Evolutionary conservation across 1,284 basidiomycete genomes (phyloP).

Genomic region (Malassezia equina): DNA sequence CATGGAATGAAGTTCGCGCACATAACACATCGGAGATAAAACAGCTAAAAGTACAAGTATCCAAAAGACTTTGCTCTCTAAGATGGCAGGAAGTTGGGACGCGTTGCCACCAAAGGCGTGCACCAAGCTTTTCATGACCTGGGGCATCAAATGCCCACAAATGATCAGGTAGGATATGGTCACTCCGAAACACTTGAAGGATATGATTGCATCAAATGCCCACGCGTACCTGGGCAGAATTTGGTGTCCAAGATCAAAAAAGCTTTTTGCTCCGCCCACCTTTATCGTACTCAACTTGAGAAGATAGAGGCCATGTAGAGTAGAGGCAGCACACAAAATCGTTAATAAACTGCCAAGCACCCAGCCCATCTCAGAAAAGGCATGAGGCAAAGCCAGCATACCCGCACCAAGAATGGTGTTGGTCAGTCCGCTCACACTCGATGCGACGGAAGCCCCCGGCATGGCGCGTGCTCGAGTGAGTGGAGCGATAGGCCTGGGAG

Average conservation of each 20-base stretch:
- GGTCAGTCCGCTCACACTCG: slow-evolving; percentile 44
- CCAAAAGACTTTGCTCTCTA: slow-evolving; percentile 50
- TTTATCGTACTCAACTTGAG: slow-evolving; percentile 72
- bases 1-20: slow-evolving; percentile 61
- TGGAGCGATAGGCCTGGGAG: neutral
- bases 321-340: slow-evolving; percentile 68
- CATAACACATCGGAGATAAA: slow-evolving; percentile 70
- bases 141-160: slow-evolving; percentile 63
- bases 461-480: neutral
- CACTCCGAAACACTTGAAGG: slow-evolving; percentile 65
- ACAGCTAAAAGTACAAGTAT: slow-evolving; percentile 68
- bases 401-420: slow-evolving; percentile 47
- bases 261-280: slow-evolving; percentile 49
- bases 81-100: slow-evolving; percentile 26
- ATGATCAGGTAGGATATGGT: slow-evolving; percentile 64
- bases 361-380: slow-evolving; percentile 49
- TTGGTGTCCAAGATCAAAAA: slow-evolving; percentile 32
- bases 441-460: slow-evolving; percentile 16
- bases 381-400: slow-evolving; percentile 48
- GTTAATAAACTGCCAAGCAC: slow-evolving; percentile 72
- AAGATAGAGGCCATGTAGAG: slow-evolving; percentile 78
- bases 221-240: slow-evolving; percentile 60
- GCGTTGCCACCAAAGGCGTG: slow-evolving; percentile 22
- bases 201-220: slow-evolving; percentile 86
- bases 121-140: slow-evolving; percentile 70